These are phyloP conservation scores for Omphalotus olearius DNA, from an alignment of 1,284 basidiomycete species.

Conservation along the genomic window DNA sequence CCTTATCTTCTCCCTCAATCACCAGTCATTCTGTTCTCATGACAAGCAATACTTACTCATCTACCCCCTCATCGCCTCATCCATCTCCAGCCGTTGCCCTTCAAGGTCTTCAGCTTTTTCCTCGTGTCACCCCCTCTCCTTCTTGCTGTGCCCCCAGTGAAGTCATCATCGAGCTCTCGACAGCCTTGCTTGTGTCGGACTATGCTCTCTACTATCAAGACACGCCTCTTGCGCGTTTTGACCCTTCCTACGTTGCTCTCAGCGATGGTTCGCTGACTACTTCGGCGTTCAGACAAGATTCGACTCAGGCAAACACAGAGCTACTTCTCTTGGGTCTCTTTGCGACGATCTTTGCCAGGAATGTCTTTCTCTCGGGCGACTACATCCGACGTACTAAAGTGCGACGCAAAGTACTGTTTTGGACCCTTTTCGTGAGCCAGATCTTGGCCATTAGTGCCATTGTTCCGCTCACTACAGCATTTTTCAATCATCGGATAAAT, in stretches of 20 bases:
- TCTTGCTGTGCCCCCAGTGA: slow-evolving; percentile 30
- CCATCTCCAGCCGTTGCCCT: background rate
- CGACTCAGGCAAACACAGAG: slow-evolving; percentile 36
- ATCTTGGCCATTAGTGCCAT: slow-evolving; percentile 44
- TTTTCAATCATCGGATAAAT: slow-evolving; percentile 36
- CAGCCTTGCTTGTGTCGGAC: slow-evolving; percentile 45
- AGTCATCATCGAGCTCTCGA: slow-evolving; percentile 47
- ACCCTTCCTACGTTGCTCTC: slow-evolving; percentile 45
- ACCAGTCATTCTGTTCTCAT: background rate
- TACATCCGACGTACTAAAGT: slow-evolving; percentile 53
- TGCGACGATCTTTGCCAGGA: slow-evolving; percentile 49
- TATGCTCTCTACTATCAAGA: slow-evolving; percentile 39
- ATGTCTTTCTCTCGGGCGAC: slow-evolving; percentile 45
- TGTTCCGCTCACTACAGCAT: slow-evolving; percentile 39
- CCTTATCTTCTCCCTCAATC: no score
- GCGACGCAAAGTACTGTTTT: slow-evolving; percentile 60
- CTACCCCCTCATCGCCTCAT: background rate
- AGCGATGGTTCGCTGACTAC: slow-evolving; percentile 59
- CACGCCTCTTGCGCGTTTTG: slow-evolving; percentile 39
- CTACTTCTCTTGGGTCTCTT: slow-evolving; percentile 47
- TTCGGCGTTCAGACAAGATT: slow-evolving; percentile 39
- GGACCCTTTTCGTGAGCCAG: slow-evolving; percentile 52
- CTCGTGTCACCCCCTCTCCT: slow-evolving; percentile 25
- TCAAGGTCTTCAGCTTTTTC: slow-evolving; percentile 20
- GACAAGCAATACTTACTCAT: background rate